phyloP scores from a whole-genome alignment of 2,329 filamentous ascomycete species.

The Stromatinia cepivora region DNA sequence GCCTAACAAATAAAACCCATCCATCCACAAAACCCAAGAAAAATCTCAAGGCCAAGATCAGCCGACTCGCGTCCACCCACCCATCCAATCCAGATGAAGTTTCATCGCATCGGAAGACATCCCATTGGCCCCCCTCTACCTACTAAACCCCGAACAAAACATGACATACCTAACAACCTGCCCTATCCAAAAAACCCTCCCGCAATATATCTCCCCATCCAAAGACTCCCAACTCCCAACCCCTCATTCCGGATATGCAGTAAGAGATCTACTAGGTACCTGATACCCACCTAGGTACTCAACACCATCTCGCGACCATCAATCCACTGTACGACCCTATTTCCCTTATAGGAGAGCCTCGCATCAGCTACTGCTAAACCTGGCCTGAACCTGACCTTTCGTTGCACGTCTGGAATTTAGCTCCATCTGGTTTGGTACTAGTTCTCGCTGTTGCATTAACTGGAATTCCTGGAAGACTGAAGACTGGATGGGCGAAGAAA shows the following conservation, averaged over 20 bases:
- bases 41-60: not conserved
- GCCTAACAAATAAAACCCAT: not conserved
- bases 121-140: not conserved
- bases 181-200: too few relatives aligned
- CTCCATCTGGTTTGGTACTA: conserved; percentile 21
- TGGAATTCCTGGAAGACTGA: not conserved
- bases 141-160: not conserved
- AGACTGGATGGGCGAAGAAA: not conserved
- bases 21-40: not conserved
- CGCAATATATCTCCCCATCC: too few relatives aligned
- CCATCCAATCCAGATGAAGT: not conserved
- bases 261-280: not conserved
- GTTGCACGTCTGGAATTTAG: conserved; percentile 26
- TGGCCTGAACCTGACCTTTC: conserved; percentile 1
- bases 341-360: not conserved
- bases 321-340: not conserved
- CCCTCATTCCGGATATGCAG: not conserved
- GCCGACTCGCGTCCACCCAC: not conserved
- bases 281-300: conserved; percentile 4
- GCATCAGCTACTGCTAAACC: conserved; percentile 12
- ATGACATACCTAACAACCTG: too few relatives aligned
- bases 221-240: too few relatives aligned
- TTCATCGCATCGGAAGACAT: not conserved
- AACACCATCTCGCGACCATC: not conserved
- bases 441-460: not conserved